Conservation (phyloP, 2,329 filamentous ascomycete genomes). For the Phymatotrichopsis omnivora region DNA sequence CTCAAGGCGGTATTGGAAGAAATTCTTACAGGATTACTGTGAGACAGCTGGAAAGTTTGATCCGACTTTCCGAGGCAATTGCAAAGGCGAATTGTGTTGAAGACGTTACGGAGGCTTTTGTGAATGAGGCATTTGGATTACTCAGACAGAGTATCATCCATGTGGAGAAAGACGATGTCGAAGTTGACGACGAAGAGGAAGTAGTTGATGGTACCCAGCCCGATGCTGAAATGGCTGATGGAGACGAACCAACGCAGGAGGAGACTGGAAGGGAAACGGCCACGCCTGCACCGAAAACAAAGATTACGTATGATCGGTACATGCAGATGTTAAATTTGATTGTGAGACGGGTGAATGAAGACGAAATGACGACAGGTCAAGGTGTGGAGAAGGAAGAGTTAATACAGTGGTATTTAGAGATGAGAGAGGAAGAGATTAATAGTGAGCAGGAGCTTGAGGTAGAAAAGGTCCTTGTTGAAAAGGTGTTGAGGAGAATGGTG, state of each 20-base stretch:
- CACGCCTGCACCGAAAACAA: conserved; percentile 52
- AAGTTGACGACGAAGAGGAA: conserved; percentile 72
- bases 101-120: conserved; percentile 65
- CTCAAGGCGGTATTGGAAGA: conserved; percentile 82
- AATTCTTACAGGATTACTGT: conserved; percentile 98
- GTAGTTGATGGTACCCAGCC: conserved; percentile 39
- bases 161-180: conserved; percentile 94
- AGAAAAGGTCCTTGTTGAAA: conserved; percentile 62
- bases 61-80: conserved; percentile 92
- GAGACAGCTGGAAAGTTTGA: conserved; percentile 88
- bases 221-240: conserved; percentile 42
- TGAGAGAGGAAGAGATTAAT: conserved; percentile 72
- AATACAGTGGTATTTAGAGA: conserved; percentile 82
- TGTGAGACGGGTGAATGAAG: conserved; percentile 71
- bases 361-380: conserved; percentile 64
- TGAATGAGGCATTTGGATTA: conserved; percentile 83
- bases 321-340: conserved; percentile 80
- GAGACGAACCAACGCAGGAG: conserved; percentile 43
- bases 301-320: conserved; percentile 93
- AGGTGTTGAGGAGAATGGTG: conserved; percentile 92
- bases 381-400: conserved; percentile 77
- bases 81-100: conserved; percentile 95
- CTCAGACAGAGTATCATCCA: conserved; percentile 92
- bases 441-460: conserved; percentile 69
- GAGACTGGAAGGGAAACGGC: conserved; percentile 38